Evolutionary conservation across 768 basidiomycete species (phyloP).

Genomic region (Lactifluus piperatus): DNA sequence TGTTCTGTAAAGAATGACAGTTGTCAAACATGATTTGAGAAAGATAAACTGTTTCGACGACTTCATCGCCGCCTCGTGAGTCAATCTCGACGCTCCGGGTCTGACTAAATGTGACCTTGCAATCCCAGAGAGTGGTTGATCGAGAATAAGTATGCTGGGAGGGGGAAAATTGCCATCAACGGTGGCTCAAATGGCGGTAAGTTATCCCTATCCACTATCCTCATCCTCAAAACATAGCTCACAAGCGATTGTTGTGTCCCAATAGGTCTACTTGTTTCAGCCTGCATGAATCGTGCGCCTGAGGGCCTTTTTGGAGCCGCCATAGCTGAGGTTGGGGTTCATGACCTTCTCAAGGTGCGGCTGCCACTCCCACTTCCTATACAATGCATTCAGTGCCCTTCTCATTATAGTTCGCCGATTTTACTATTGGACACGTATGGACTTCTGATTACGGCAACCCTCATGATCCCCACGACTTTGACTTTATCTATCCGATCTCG

Average conservation of each 20-base stretch:
- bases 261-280: constrained; percentile 68
- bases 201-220: constrained; percentile 18
- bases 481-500: constrained; percentile 74
- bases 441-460: constrained; percentile 73
- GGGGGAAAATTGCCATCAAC: constrained; percentile 66
- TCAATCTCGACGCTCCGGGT: constrained; percentile 3
- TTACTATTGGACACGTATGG: constrained; percentile 76
- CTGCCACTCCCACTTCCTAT: background rate
- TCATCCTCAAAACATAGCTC: background rate
- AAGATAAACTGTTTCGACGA: constrained; percentile 74
- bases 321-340: constrained; percentile 74
- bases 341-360: constrained; percentile 66
- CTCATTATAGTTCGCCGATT: constrained; percentile 55
- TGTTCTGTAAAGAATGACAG: background rate
- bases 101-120: background rate
- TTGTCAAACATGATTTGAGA: background rate
- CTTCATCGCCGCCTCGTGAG: constrained; percentile 74
- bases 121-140: constrained; percentile 54
- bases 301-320: constrained; percentile 70
- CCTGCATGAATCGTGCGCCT: constrained; percentile 74
- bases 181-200: constrained; percentile 78
- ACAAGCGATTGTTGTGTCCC: background rate
- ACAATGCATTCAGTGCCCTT: background rate
- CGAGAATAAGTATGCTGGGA: constrained; percentile 58
- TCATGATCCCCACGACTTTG: constrained; percentile 67